Conservation (phyloP, 306 rosid genomes). For the Malus fusca region DNA sequence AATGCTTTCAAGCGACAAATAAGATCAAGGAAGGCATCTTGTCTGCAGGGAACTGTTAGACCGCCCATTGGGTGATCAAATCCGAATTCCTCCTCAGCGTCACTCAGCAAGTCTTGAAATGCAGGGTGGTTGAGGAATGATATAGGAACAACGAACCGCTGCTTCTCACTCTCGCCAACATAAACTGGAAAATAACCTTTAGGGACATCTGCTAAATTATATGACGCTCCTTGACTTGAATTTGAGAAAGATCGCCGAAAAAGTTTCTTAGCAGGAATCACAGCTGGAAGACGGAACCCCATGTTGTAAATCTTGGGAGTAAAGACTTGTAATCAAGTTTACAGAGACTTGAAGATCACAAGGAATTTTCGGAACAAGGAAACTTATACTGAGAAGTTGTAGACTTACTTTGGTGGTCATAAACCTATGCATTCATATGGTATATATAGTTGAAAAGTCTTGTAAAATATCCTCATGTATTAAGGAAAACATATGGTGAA, state of each 20-base stretch:
- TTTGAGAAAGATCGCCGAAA: neutral
- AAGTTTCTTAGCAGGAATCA: neutral
- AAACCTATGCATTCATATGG: neutral
- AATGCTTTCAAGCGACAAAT: no score
- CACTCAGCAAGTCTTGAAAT: no score
- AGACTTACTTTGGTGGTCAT: neutral
- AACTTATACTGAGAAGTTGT: neutral
- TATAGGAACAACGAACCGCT: neutral
- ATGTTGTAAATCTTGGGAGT: neutral
- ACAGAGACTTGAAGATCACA: neutral
- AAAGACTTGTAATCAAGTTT: neutral
- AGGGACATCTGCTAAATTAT: conserved; percentile 14
- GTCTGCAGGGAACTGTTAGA: no score
- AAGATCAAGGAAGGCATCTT: no score
- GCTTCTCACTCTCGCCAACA: conserved; percentile 18
- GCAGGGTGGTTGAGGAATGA: no score
- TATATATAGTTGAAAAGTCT: neutral
- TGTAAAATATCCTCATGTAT: neutral
- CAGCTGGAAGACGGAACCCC: neutral
- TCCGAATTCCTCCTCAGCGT: no score
- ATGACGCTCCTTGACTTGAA: neutral
- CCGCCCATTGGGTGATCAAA: no score
- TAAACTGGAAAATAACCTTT: conserved; percentile 25
- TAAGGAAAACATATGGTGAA: neutral
- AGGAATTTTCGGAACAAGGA: neutral